A percentile compares a stretch with the other conserved stretches of the same genome.
phyloP scores from a whole-genome alignment of 768 basidiomycete species.

The Trametes cinnabarina region DNA sequence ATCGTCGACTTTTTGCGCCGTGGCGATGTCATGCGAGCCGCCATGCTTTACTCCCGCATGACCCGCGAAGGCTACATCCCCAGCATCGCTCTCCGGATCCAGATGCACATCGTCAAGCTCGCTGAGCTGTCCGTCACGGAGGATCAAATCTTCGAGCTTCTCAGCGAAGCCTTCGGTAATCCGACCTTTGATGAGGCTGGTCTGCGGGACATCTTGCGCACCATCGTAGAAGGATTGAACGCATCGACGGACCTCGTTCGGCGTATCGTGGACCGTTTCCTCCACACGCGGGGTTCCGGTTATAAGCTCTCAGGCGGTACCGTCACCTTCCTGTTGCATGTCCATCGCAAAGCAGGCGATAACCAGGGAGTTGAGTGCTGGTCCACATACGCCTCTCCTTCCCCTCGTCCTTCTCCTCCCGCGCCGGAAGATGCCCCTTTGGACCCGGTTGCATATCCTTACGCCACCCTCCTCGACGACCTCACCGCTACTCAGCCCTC shows the following conservation, averaged over 20 bases:
- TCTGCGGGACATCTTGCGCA: constrained; percentile 32
- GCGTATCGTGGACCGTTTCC: constrained; percentile 15
- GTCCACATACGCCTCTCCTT: constrained; percentile 23
- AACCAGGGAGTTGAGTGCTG: constrained; percentile 32
- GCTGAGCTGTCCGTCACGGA: constrained; percentile 24
- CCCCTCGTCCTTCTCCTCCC: not conserved
- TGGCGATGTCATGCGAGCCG: constrained; percentile 38
- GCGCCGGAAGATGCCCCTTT: constrained; percentile 28
- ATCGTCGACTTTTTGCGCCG: constrained; percentile 42
- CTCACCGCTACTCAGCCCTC: constrained; percentile 31
- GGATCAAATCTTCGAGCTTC: constrained; percentile 10
- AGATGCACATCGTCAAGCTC: constrained; percentile 38
- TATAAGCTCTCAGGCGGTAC: constrained; percentile 17
- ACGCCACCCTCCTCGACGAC: constrained; percentile 40
- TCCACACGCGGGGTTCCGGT: constrained; percentile 1
- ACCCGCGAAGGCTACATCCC: constrained; percentile 38
- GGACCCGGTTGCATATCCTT: constrained; percentile 29
- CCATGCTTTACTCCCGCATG: constrained; percentile 44
- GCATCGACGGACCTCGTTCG: constrained; percentile 16
- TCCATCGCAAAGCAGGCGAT: constrained; percentile 35
- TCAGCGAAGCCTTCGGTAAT: constrained; percentile 22
- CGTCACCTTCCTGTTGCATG: constrained; percentile 15
- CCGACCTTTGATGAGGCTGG: constrained; percentile 18
- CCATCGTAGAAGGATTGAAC: constrained; percentile 33
- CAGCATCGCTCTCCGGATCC: constrained; percentile 37